Conservation (phyloP, 441 rosid genomes). For the Populus tomentosa region DNA sequence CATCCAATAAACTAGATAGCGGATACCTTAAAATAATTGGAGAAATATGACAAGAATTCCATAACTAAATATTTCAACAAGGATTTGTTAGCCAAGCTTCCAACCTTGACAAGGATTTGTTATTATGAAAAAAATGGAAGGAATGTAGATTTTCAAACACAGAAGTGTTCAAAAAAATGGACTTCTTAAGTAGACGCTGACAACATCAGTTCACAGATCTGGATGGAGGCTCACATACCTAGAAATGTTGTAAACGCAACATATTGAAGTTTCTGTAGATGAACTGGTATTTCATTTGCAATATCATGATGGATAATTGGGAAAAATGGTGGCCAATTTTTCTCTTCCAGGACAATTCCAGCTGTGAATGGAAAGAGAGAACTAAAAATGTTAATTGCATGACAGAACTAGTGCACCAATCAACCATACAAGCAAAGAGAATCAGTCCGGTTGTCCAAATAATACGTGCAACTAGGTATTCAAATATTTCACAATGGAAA, state of each 20-base stretch:
- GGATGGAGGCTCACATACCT: conserved; percentile 33
- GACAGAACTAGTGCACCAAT: conserved; percentile 1
- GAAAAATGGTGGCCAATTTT: conserved; percentile 93
- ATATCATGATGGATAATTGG: conserved; percentile 94
- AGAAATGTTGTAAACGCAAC: conserved; percentile 71
- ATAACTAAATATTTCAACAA: not conserved
- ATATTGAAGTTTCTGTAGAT: conserved; percentile 80
- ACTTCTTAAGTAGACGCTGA: not conserved
- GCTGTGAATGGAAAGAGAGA: conserved; percentile 46
- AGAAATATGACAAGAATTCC: not conserved
- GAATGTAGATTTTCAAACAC: not conserved
- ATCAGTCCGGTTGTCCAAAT: not conserved
- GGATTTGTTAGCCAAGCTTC: not conserved
- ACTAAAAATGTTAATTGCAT: conserved; percentile 3
- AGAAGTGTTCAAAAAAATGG: not conserved
- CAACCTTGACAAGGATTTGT: not conserved
- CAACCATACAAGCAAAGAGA: not conserved
- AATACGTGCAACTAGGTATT: not conserved
- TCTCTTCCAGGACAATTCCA: conserved; percentile 75
- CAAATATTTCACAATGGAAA: not conserved
- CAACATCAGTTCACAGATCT: not conserved
- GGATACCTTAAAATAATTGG: not conserved
- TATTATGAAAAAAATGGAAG: too few relatives aligned
- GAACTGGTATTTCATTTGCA: conserved; percentile 81
- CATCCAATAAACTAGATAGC: not conserved